Percentiles rank a stretch among this genome's conserved stretches.
Conservation (phyloP, 2,329 filamentous ascomycete genomes). For the Chaetomiaceae sp. region DNA sequence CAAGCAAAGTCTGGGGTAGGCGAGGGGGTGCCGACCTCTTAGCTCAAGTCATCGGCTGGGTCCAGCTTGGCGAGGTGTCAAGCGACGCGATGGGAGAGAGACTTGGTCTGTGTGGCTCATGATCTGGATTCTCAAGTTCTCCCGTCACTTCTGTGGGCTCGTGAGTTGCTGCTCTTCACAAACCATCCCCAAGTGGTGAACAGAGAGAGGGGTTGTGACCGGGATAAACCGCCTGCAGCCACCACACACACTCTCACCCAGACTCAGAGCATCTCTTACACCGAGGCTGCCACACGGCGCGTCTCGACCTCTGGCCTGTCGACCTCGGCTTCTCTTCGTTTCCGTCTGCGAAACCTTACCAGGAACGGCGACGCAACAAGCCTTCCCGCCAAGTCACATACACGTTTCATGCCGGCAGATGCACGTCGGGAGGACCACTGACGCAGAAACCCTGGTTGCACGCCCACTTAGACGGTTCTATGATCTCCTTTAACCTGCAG, state of each 20-base stretch:
- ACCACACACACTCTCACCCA: neutral
- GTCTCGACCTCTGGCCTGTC: neutral
- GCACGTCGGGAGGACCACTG: neutral
- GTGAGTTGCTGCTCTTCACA: neutral
- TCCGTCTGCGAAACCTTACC: neutral
- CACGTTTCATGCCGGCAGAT: constrained; percentile 19
- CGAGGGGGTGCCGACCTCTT: neutral
- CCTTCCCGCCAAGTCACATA: constrained; percentile 8
- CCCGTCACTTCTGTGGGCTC: no score
- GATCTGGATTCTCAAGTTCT: neutral
- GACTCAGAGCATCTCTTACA: neutral
- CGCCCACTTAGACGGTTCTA: neutral
- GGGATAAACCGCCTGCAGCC: neutral
- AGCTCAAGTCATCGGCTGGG: neutral
- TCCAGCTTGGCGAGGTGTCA: neutral
- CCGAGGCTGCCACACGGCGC: constrained; percentile 8
- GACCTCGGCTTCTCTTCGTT: constrained; percentile 6
- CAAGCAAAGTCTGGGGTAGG: constrained; percentile 1
- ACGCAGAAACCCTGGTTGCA: neutral
- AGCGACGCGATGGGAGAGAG: neutral
- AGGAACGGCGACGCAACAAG: neutral
- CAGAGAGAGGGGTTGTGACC: neutral
- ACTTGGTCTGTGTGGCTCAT: neutral
- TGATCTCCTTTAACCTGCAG: neutral
- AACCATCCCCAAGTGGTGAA: neutral